Percentiles rank a stretch among this genome's conserved stretches.
Evolutionary conservation across 2,329 filamentous ascomycete species (phyloP).

Genomic region (Diaporthe amygdali): DNA sequence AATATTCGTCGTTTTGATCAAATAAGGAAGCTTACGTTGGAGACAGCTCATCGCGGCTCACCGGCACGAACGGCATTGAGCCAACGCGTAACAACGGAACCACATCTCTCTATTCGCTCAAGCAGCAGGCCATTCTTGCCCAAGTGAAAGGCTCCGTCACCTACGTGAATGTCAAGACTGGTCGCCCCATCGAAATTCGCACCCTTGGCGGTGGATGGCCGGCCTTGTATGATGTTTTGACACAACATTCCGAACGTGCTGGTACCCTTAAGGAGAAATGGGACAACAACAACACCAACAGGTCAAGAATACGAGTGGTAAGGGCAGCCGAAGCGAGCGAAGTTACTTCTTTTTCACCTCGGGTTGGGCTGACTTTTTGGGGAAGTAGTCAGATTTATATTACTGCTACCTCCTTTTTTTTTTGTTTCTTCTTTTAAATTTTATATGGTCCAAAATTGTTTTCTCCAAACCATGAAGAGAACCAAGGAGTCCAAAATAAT

Average conservation of each 20-base stretch:
- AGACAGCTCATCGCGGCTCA: constrained; percentile 28
- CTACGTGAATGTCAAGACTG: constrained; percentile 29
- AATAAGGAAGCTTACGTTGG: background rate
- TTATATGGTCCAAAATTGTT: no score
- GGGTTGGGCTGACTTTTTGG: no score
- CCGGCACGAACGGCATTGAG: constrained; percentile 27
- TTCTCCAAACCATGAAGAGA: no score
- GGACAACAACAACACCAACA: background rate
- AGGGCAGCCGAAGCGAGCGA: no score
- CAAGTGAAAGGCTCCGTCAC: constrained; percentile 28
- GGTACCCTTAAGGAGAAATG: background rate
- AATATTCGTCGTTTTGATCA: background rate
- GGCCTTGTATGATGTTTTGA: constrained; percentile 23
- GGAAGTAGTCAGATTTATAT: no score
- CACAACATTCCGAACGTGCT: constrained; percentile 12
- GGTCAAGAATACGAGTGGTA: background rate
- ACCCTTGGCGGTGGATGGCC: constrained; percentile 28
- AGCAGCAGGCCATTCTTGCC: constrained; percentile 31
- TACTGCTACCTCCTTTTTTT: no score
- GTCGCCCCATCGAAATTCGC: constrained; percentile 30
- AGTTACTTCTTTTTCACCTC: no score
- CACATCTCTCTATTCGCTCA: constrained; percentile 28
- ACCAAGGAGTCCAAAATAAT: no score
- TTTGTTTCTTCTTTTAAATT: no score
- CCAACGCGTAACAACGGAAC: constrained; percentile 28